These are phyloP conservation scores for Bacidia rubella DNA, from an alignment of 495 filamentous ascomycete genomes.

Conservation along the genomic window DNA sequence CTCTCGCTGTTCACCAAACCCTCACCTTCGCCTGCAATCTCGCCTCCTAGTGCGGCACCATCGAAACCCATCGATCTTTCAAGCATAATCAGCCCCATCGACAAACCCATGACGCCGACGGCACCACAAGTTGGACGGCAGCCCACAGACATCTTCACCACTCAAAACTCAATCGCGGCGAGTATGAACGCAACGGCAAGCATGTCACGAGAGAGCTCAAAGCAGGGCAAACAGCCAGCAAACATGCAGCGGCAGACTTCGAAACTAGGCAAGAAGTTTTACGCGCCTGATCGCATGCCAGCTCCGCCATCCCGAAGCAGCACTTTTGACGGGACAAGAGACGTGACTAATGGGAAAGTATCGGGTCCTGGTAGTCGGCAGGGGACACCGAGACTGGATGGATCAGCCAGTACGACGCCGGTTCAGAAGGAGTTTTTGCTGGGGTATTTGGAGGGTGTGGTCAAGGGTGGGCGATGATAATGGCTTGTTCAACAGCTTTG, in stretches of 20 bases:
- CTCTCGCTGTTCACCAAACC: conserved; percentile 61
- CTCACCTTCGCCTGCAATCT: conserved; percentile 10
- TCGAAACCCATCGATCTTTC: conserved; percentile 23
- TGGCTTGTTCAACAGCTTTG: neutral
- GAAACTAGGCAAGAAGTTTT: neutral
- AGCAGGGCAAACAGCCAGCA: too few species aligned
- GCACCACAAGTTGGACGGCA: neutral
- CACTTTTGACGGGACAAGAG: conserved; percentile 1
- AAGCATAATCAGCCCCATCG: conserved; percentile 33
- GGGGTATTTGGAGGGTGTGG: conserved; percentile 56
- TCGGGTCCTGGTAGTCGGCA: conserved; percentile 18
- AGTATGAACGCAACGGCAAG: neutral
- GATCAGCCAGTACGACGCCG: conserved; percentile 47
- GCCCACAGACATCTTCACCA: neutral
- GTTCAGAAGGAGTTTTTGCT: conserved; percentile 67
- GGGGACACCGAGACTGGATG: conserved; percentile 31
- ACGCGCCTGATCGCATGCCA: conserved; percentile 4
- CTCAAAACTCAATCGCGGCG: neutral
- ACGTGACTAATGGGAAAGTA: conserved; percentile 14
- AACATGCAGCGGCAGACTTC: neutral
- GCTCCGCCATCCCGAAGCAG: neutral
- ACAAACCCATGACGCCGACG: conserved; percentile 19
- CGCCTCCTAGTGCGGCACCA: conserved; percentile 9
- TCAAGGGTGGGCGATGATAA: conserved; percentile 19
- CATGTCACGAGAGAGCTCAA: too few species aligned